Evolutionary conservation across 768 basidiomycete species (phyloP).

Genomic region (Daedaleopsis sinensis): DNA sequence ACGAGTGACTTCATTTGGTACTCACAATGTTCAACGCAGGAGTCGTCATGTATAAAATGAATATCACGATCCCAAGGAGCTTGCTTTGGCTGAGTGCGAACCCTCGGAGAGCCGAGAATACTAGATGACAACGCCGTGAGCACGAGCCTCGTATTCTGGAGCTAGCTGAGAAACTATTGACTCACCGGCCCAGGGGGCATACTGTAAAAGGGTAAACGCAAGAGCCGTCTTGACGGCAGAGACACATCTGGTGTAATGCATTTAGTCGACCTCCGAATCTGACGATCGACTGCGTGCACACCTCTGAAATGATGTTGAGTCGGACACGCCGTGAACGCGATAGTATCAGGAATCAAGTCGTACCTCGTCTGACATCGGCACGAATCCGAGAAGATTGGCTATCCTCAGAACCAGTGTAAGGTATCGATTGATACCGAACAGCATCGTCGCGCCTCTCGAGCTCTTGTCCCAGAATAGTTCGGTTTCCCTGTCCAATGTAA

Average conservation of each 20-base stretch:
- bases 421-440: neutral
- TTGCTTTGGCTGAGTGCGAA: neutral
- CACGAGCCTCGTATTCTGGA: neutral
- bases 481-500: neutral
- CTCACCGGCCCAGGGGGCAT: neutral
- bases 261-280: neutral
- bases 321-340: neutral
- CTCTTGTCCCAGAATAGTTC: neutral
- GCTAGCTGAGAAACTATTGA: neutral
- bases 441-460: neutral
- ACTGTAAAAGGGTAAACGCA: neutral
- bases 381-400: neutral
- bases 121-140: neutral
- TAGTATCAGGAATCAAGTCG: neutral
- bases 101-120: neutral
- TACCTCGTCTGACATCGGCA: neutral
- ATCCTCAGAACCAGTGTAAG: neutral
- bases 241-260: neutral
- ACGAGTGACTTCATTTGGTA: neutral
- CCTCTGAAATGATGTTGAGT: neutral
- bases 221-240: neutral
- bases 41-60: neutral
- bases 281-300: neutral
- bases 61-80: neutral
- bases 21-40: neutral